Base-by-base conservation (phyloP, 371 early-diverging fungal genomes). In the Conidiobolus coronatus region DNA sequence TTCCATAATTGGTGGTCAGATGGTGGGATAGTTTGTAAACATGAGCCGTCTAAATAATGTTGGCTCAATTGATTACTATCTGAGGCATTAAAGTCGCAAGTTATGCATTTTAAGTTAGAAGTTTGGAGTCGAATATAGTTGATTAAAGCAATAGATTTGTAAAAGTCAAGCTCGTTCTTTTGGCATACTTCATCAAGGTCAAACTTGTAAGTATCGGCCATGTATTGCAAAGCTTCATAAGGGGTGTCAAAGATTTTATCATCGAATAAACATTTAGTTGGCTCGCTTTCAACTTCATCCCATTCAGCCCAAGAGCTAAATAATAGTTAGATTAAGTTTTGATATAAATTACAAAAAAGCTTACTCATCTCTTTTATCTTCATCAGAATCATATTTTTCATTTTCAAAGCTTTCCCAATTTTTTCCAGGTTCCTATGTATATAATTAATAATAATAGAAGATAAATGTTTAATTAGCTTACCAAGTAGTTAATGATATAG, bases 401-500 rank as follows among this genome's bases (percentile, higher is more conserved):
- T 70, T 71, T 54, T 87, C 81, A 51, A 80, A 76, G 29, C 63
- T 71, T 60, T 87, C 87, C 88, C 89, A 85, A 66, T 83, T 83
- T 58, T 81, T 82, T 37, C 86, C 87, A 1, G 87, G 86, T 55
- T 91, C 87, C 42, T 60, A 38, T 17, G 36, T 38, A 23, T 19
- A 34, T 7, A 33, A 12, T 22, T 2, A 15, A 34, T 50, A 37
- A 48, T 20, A 15, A 15, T 7, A 40, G 17, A 35, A 9, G 14
- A 40, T 6, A 38, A 50, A 51, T 36, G 6, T 35, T 23, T 36
- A 24, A 14, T 19, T 17, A n/a, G 22, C 29, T 38, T 42, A 54
- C 54, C 47, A 81, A 52, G 50, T 90, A 92, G 55, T 94, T 94
- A 57, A 89, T 77, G n/a, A 94, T 75, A 56, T 91, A 95, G 60